Evolutionary conservation across 768 basidiomycete genomes (phyloP).

Genomic region (Tricholoma matsutake): DNA sequence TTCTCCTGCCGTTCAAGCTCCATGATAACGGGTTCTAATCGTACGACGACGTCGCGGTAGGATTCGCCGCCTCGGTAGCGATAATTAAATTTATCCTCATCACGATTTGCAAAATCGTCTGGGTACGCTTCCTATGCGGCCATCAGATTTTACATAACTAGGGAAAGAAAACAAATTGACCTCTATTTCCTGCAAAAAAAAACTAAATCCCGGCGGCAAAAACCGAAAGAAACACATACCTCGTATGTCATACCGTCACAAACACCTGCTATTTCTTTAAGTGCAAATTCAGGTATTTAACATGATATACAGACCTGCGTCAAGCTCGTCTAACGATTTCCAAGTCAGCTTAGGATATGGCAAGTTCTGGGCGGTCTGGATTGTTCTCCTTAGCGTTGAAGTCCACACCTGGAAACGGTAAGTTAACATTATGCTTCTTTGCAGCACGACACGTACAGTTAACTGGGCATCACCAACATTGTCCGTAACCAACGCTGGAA

Average conservation of each 20-base stretch:
- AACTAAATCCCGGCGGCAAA: background rate
- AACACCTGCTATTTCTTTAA: constrained; percentile 49
- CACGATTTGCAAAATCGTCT: constrained; percentile 96
- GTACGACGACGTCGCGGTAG: constrained; percentile 93
- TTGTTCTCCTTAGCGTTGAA: constrained; percentile 91
- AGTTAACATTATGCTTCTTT: background rate
- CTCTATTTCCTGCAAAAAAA: constrained; percentile 71
- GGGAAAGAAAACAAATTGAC: constrained; percentile 35
- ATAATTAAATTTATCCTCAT: constrained; percentile 99
- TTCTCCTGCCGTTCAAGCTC: constrained; percentile 98
- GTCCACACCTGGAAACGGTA: constrained; percentile 80
- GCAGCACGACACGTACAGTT: constrained; percentile 53
- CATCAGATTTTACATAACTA: background rate
- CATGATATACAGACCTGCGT: constrained; percentile 59
- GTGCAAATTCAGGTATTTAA: background rate
- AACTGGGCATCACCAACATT: constrained; percentile 88
- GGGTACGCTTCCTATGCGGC: constrained; percentile 79
- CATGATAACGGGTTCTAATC: constrained; percentile 98
- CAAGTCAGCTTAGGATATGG: constrained; percentile 92
- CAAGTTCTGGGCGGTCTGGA: constrained; percentile 81
- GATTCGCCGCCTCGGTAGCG: constrained; percentile 97
- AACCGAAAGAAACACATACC: constrained; percentile 20
- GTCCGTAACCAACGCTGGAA: constrained; percentile 84
- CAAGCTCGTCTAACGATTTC: constrained; percentile 98
- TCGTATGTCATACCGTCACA: constrained; percentile 99